phyloP scores from a whole-genome alignment of 2,329 filamentous ascomycete genomes.

The Claviceps sp. region DNA sequence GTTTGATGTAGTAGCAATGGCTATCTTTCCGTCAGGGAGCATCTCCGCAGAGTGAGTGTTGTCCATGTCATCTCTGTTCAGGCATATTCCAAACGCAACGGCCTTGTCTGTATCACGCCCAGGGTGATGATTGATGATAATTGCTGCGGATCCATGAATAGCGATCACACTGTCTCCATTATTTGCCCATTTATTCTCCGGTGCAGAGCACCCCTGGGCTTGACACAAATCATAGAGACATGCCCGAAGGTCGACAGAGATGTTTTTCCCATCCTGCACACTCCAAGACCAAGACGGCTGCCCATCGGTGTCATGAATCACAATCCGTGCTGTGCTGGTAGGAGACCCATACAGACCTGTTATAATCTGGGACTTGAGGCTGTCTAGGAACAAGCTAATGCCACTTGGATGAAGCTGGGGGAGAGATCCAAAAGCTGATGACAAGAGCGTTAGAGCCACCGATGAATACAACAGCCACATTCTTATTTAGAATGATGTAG shows the following conservation, averaged over 20 bases:
- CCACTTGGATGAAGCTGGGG: too few relatives aligned
- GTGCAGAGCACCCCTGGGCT: background rate
- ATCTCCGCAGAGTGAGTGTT: constrained; percentile 2
- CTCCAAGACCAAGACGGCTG: constrained; percentile 1
- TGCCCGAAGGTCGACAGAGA: constrained; percentile 1
- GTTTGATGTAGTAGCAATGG: background rate
- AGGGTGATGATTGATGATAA: constrained; percentile 2
- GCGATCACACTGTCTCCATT: background rate
- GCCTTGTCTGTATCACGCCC: background rate
- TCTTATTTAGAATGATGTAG: too few relatives aligned
- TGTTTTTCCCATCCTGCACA: background rate
- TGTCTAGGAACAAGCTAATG: background rate
- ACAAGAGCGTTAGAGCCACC: background rate
- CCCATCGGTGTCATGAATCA: background rate
- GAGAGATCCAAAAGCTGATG: background rate
- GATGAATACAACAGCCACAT: background rate
- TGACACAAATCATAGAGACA: background rate
- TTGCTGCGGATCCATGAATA: background rate
- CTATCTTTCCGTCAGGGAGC: background rate
- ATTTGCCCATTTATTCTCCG: constrained; percentile 1
- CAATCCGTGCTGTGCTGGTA: background rate
- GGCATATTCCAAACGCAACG: constrained; percentile 1
- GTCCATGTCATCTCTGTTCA: background rate
- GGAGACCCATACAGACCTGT: background rate
- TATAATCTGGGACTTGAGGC: background rate